Percentiles rank a stretch among this genome's conserved stretches.
These are phyloP conservation scores for Astraeus odoratus DNA, from an alignment of 768 basidiomycete genomes.

Conservation along the genomic window DNA sequence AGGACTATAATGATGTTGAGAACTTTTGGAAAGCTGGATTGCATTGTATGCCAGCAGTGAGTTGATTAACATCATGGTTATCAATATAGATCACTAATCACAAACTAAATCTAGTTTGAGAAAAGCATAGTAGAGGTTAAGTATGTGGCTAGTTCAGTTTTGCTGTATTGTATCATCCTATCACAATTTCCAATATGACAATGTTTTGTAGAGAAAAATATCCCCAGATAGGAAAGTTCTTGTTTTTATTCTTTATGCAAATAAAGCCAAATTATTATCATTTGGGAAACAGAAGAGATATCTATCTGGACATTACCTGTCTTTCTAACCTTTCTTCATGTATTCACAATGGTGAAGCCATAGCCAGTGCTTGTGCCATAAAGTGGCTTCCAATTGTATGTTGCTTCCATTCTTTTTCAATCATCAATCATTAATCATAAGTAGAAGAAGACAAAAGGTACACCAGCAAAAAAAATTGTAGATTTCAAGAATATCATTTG, in stretches of 20 bases:
- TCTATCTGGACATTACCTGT: conserved; percentile 30
- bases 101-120: conserved; percentile 3
- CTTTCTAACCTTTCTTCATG: conserved; percentile 26
- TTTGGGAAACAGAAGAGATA: conserved; percentile 31
- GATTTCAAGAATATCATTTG: conserved; percentile 9
- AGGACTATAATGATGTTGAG: neutral
- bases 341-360: conserved; percentile 27
- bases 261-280: conserved; percentile 36
- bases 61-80: neutral
- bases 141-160: conserved; percentile 13
- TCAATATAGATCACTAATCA: conserved; percentile 3
- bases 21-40: conserved; percentile 1
- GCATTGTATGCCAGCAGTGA: conserved; percentile 1
- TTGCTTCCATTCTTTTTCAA: neutral
- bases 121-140: conserved; percentile 8
- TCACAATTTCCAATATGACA: neutral
- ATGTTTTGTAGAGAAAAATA: neutral
- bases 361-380: conserved; percentile 28
- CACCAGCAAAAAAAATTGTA: neutral
- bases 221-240: conserved; percentile 18
- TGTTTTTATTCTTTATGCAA: conserved; percentile 32
- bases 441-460: conserved; percentile 5
- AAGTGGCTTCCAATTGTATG: conserved; percentile 35
- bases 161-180: neutral
- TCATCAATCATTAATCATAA: neutral